These are phyloP conservation scores for Taphrina wiesneri DNA, from an alignment of 1,139 yeast genomes.

Conservation along the genomic window DNA sequence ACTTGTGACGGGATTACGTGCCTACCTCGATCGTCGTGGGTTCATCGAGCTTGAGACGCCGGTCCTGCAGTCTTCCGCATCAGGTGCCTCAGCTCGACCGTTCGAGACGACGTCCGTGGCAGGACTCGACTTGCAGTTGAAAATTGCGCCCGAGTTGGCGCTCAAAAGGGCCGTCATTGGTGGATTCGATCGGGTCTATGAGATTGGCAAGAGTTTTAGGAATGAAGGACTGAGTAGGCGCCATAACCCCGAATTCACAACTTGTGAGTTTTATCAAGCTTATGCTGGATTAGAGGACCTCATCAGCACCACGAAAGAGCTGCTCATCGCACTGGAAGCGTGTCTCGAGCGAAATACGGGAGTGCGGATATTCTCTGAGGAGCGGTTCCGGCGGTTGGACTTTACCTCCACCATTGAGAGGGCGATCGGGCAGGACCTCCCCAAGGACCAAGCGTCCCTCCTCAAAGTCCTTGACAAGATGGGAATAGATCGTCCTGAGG, in stretches of 20 bases:
- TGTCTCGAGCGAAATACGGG: conserved; percentile 44
- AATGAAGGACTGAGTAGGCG: conserved; percentile 98
- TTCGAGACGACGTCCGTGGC: conserved; percentile 58
- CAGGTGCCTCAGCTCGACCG: conserved; percentile 99
- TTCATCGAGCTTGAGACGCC: conserved; percentile 91
- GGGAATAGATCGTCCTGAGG: conserved; percentile 39
- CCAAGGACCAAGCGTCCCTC: conserved; percentile 54
- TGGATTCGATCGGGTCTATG: conserved; percentile 97
- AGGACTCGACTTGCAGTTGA: conserved; percentile 74
- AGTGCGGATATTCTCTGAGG: conserved; percentile 74
- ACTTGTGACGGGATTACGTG: conserved; percentile 58
- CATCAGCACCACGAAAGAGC: conserved; percentile 92
- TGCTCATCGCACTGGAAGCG: conserved; percentile 96
- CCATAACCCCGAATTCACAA: conserved; percentile 97
- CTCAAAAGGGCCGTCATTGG: conserved; percentile 96
- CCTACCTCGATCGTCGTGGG: conserved; percentile 55
- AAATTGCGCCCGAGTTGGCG: conserved; percentile 97
- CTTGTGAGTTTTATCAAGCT: conserved; percentile 95
- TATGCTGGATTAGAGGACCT: conserved; percentile 90
- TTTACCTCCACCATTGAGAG: conserved; percentile 96
- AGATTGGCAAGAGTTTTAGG: conserved; percentile 98
- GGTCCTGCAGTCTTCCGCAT: conserved; percentile 92
- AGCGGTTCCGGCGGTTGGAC: conserved; percentile 64
- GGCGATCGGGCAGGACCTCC: conserved; percentile 81
- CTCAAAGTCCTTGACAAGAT: conserved; percentile 47